Evolutionary conservation across 305 asterid genomes (phyloP), one percentile per base, ranked within the genome.

Genomic region (Caryopteris hybrid): DNA sequence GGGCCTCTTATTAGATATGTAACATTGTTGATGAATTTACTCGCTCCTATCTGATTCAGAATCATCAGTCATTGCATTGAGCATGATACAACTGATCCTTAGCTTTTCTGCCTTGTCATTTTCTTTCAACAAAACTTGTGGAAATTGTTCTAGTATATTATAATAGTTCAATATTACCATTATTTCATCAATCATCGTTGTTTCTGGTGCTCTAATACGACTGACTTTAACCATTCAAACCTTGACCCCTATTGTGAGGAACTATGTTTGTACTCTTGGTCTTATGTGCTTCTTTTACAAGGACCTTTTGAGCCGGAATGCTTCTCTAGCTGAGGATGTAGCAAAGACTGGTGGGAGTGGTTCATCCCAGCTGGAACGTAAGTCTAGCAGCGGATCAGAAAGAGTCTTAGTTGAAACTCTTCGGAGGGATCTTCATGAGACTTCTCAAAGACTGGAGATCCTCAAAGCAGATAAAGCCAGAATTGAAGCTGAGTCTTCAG

Each of bases 221-320:
- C 61, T 34, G 38, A 8, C 10, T 59, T 45, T 45, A 34, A 58
- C 63, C 22, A 33, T 11, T 48, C 9, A 50, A 66, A 46, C 6
- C 16, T 18, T 16, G 31, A 11, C 11, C 71, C 66, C 42, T 16
- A 45, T 31, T 29, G 16, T 39, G 45, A 36, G 29, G 25, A 52
- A 21, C 17, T 59, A 22, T n/a, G 48, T 22, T 43, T 45, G 31
- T 57, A 27, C 52, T 31, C n/a, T 20, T 8, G 17, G 16, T 21
- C 20, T 55, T 66, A 27, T 14, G 3, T 63, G 70, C 18, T 56
- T 43, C n/a, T 14, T 56, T 59, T 10, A 39, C 50, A 70, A 94
- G 99, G 97, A 91, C 67, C 96, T 94, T 69, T 73, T 87, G 82
- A 77, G 88, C 57, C 91, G 96, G 23, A 89, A 94, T 74, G 86